A percentile compares a stretch with the other conserved stretches of the same genome.
Conservation (phyloP, 352 stramenopile species). For the Achlya hypogyna region DNA sequence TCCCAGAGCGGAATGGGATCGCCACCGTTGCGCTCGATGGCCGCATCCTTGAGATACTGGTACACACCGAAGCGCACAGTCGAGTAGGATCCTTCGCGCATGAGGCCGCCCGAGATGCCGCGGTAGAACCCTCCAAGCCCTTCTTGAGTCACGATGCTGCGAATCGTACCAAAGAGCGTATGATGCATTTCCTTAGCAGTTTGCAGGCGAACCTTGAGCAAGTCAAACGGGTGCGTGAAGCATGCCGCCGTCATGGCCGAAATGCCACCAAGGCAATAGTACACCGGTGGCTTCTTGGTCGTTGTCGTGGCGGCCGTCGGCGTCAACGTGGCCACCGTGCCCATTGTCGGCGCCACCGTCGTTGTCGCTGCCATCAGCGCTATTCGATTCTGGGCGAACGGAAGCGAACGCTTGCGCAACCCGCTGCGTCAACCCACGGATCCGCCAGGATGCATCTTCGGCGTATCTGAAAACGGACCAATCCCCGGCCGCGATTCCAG, state of each 20-base stretch:
- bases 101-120: constrained; percentile 63
- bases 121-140: constrained; percentile 65
- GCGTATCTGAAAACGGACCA: too few species aligned
- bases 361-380: too few species aligned
- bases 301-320: too few species aligned
- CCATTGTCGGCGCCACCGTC: too few species aligned
- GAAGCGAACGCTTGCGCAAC: not conserved
- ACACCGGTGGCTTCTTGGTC: constrained; percentile 31
- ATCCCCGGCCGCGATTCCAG: too few species aligned
- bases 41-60: constrained; percentile 73
- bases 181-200: constrained; percentile 67
- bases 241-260: constrained; percentile 74
- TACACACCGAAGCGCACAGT: constrained; percentile 79
- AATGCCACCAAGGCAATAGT: constrained; percentile 63
- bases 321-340: too few species aligned
- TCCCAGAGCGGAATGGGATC: constrained; percentile 54
- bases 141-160: constrained; percentile 50
- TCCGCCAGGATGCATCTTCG: not conserved
- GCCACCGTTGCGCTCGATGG: constrained; percentile 50
- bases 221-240: constrained; percentile 79
- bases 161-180: constrained; percentile 38
- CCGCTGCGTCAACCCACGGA: not conserved
- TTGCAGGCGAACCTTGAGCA: constrained; percentile 76
- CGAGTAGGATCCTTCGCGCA: constrained; percentile 78
- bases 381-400: not conserved